Conservation (phyloP, 768 basidiomycete species). For the Lactifluus rugatus region DNA sequence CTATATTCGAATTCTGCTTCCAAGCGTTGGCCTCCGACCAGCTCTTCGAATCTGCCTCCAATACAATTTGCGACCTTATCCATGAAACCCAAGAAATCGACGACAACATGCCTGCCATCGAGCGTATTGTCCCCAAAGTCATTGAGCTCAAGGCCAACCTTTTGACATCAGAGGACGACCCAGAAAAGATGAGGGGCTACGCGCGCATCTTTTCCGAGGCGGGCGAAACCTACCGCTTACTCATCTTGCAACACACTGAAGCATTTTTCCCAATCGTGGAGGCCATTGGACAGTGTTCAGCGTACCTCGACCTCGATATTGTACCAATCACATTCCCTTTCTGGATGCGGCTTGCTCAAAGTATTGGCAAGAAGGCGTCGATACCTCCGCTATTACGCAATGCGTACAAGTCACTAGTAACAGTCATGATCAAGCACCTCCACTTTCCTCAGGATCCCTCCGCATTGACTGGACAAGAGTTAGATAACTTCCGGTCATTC, state of each 20-base stretch:
- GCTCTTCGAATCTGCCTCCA: slow-evolving; percentile 89
- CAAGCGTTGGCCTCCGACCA: slow-evolving; percentile 73
- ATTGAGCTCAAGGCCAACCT: slow-evolving; percentile 62
- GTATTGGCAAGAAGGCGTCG: slow-evolving; percentile 64
- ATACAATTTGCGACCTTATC: slow-evolving; percentile 87
- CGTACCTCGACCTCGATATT: slow-evolving; percentile 88
- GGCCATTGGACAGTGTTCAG: slow-evolving; percentile 88
- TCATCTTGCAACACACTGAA: slow-evolving; percentile 82
- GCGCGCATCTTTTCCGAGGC: slow-evolving; percentile 95
- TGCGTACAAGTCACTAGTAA: slow-evolving; percentile 77
- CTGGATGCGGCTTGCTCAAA: slow-evolving; percentile 95
- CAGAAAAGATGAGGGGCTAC: slow-evolving; percentile 81
- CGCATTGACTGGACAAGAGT: slow-evolving; percentile 67
- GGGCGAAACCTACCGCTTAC: slow-evolving; percentile 86
- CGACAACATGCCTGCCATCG: slow-evolving; percentile 83
- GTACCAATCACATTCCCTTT: slow-evolving; percentile 97
- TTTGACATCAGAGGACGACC: slow-evolving; percentile 54
- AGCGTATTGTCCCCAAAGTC: slow-evolving; percentile 80
- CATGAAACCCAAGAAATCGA: slow-evolving; percentile 98
- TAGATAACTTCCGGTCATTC: slow-evolving; percentile 90
- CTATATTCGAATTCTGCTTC: slow-evolving; percentile 76
- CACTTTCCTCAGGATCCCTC: slow-evolving; percentile 76
- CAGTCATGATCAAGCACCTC: slow-evolving; percentile 79
- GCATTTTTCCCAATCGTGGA: slow-evolving; percentile 93
- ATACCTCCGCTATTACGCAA: slow-evolving; percentile 70